phyloP scores from a whole-genome alignment of 495 filamentous ascomycete genomes.

The Pyrenula aspistea region DNA sequence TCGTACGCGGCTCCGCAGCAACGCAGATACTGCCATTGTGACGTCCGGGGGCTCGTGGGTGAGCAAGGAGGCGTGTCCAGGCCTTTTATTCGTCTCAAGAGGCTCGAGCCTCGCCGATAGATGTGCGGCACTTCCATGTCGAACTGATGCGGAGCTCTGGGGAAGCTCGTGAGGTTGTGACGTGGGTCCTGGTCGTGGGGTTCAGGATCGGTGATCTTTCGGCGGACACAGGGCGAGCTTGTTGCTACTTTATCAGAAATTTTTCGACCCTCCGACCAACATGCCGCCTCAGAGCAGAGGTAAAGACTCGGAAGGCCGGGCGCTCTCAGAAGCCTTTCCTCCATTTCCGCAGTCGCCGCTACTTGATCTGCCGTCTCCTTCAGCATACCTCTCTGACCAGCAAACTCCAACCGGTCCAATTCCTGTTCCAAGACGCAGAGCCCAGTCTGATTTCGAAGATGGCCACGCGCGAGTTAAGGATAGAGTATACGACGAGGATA shows the following conservation, averaged over 20 bases:
- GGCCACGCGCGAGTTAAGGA: no score
- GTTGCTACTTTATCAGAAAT: no score
- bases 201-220: not conserved
- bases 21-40: slow-evolving; percentile 51
- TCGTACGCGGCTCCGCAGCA: slow-evolving; percentile 61
- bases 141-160: not conserved
- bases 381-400: not conserved
- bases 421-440: not conserved
- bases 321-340: not conserved
- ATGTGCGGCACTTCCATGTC: not conserved
- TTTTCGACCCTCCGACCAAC: not conserved
- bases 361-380: not conserved
- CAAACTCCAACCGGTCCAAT: not conserved
- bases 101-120: not conserved
- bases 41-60: not conserved
- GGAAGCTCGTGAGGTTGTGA: not conserved
- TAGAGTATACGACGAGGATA: not conserved
- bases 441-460: not conserved
- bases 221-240: not conserved
- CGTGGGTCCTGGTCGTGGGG: not conserved
- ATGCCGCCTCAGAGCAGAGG: slow-evolving; percentile 1
- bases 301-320: not conserved
- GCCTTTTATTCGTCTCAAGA: not conserved
- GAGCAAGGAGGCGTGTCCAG: not conserved
- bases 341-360: not conserved